Evolutionary conservation across 1,284 basidiomycete species (phyloP).

Genomic region (Apiotrichum brassicae): DNA sequence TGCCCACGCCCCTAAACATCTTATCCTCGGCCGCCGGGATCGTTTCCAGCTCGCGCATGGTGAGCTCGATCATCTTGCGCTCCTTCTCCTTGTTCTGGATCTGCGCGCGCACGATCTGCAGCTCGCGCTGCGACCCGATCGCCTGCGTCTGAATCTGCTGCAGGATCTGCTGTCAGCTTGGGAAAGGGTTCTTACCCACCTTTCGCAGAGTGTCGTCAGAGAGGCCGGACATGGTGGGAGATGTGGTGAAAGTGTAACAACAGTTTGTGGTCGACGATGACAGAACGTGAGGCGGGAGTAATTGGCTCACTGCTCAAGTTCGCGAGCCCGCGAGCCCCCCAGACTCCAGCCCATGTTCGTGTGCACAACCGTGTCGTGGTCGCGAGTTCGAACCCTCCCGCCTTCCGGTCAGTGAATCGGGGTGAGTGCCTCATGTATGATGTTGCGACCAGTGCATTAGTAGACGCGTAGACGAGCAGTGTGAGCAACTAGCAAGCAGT

Average conservation of each 20-base stretch:
- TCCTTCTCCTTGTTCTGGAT: conserved; percentile 72
- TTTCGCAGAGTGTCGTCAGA: conserved; percentile 81
- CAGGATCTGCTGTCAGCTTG: conserved; percentile 60
- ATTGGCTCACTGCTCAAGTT: no score
- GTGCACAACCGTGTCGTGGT: no score
- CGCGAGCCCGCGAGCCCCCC: no score
- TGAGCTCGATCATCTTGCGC: conserved; percentile 76
- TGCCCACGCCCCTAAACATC: conserved; percentile 83
- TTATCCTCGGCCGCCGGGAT: conserved; percentile 54
- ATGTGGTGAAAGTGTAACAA: not conserved
- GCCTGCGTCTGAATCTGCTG: conserved; percentile 83
- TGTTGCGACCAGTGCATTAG: no score
- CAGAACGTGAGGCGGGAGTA: no score
- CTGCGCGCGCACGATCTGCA: conserved; percentile 67
- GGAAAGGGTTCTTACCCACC: conserved; percentile 47
- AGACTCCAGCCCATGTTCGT: no score
- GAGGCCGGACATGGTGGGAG: conserved; percentile 59
- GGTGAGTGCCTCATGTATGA: no score
- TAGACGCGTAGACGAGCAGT: no score
- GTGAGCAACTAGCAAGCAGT: no score
- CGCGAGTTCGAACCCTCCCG: no score
- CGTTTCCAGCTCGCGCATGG: conserved; percentile 51
- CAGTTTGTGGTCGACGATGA: not conserved
- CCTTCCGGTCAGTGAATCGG: no score
- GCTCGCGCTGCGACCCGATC: conserved; percentile 67